phyloP scores from a whole-genome alignment of 2,329 filamentous ascomycete genomes.

The Dendryphion nanum region DNA sequence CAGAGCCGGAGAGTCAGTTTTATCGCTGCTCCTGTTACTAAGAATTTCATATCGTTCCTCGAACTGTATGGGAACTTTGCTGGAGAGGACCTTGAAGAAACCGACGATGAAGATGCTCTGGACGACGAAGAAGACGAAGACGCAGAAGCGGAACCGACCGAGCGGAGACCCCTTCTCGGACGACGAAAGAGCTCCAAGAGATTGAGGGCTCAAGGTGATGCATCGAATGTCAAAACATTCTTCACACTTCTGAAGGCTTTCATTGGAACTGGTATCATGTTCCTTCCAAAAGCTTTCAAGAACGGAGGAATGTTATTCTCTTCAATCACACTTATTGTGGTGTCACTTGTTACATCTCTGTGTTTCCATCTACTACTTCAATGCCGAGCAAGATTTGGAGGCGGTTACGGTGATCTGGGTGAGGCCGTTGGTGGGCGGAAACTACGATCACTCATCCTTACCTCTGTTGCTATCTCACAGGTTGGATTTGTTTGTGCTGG shows the following conservation, averaged over 20 bases:
- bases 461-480: conserved; percentile 71
- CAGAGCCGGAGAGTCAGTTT: conserved; percentile 41
- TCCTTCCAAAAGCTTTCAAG: conserved; percentile 74
- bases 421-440: conserved; percentile 62
- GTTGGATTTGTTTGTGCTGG: conserved; percentile 77
- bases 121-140: conserved; percentile 51
- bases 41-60: conserved; percentile 72
- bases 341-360: conserved; percentile 65
- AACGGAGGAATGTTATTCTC: conserved; percentile 78
- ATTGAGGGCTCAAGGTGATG: conserved; percentile 56
- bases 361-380: conserved; percentile 71
- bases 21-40: conserved; percentile 58
- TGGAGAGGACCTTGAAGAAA: conserved; percentile 64
- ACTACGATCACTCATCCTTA: conserved; percentile 65
- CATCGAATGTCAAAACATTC: conserved; percentile 69
- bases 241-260: conserved; percentile 78
- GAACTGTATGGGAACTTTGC: conserved; percentile 76
- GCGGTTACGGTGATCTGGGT: conserved; percentile 74
- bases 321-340: conserved; percentile 62
- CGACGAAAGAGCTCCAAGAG: conserved; percentile 52
- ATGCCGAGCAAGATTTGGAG: conserved; percentile 63
- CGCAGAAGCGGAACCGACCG: conserved; percentile 51
- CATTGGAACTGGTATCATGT: conserved; percentile 79
- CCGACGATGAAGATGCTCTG: conserved; percentile 57
- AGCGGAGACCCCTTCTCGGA: conserved; percentile 61